Conservation (phyloP, 2,329 filamentous ascomycete genomes). For the Neofusicoccum parvum region DNA sequence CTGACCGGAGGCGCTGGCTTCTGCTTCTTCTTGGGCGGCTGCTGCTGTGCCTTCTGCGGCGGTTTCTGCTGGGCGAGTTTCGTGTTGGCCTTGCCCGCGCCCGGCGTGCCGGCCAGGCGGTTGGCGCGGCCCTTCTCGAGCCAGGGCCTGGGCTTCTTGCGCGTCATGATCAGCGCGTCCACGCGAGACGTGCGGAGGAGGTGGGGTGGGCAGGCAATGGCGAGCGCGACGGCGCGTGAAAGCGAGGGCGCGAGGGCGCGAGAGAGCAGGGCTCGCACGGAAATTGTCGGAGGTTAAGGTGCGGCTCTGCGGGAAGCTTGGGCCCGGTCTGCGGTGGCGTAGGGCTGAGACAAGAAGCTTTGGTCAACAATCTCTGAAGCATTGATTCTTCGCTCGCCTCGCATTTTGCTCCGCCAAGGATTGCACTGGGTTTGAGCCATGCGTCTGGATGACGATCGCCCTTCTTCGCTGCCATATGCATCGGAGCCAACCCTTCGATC, state of each 20-base stretch:
- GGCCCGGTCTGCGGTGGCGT: not conserved
- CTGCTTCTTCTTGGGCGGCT: not conserved
- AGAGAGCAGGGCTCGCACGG: conserved; percentile 5
- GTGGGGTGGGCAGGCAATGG: too few relatives aligned
- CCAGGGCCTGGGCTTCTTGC: conserved; percentile 8
- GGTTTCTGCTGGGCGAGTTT: not conserved
- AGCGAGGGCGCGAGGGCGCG: not conserved
- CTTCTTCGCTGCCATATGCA: too few relatives aligned
- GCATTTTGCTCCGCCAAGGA: not conserved
- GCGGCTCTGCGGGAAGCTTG: conserved; percentile 22
- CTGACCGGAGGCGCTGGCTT: not conserved
- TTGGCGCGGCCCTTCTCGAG: conserved; percentile 17
- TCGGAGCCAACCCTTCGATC: too few relatives aligned
- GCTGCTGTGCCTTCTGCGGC: not conserved
- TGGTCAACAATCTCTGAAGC: not conserved
- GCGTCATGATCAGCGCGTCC: not conserved
- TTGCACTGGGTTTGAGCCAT: too few relatives aligned
- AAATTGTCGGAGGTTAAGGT: conserved; percentile 18
- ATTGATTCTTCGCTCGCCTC: not conserved
- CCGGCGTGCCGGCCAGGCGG: not conserved
- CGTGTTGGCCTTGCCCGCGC: not conserved
- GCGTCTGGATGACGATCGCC: too few relatives aligned
- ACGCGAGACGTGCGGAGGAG: not conserved
- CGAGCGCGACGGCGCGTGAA: not conserved
- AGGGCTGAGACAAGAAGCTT: conserved; percentile 14